Conservation (phyloP, 495 filamentous ascomycete species). For the Ramalina peruviana region DNA sequence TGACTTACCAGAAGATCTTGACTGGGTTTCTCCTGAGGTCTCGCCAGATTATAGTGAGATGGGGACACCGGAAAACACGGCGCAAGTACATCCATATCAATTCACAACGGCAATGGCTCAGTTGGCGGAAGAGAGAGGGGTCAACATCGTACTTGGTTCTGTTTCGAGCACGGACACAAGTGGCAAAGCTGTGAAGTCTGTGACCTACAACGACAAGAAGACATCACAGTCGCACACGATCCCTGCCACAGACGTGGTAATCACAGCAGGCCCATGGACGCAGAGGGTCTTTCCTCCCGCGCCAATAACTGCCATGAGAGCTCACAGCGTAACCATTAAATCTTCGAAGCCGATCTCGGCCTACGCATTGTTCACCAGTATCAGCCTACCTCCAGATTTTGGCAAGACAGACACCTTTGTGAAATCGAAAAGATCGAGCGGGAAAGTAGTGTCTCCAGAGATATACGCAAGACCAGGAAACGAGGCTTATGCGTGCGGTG, state of each 20-base stretch:
- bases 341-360: constrained; percentile 61
- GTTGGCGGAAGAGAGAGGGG: constrained; percentile 63
- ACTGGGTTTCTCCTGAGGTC: constrained; percentile 66
- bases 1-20: constrained; percentile 61
- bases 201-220: constrained; percentile 62
- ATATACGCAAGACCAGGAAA: constrained; percentile 83
- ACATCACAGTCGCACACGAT: constrained; percentile 43
- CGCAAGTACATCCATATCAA: constrained; percentile 86
- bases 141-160: constrained; percentile 52
- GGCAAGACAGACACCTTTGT: constrained; percentile 24
- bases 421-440: constrained; percentile 38
- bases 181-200: constrained; percentile 40
- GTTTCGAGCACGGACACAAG: constrained; percentile 48
- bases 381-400: constrained; percentile 53
- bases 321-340: constrained; percentile 80
- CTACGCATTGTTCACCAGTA: constrained; percentile 84
- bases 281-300: constrained; percentile 54
- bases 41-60: constrained; percentile 66
- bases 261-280: constrained; percentile 90
- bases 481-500: constrained; percentile 88
- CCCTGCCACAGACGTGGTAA: constrained; percentile 64
- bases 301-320: constrained; percentile 68
- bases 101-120: constrained; percentile 82
- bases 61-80: constrained; percentile 65
- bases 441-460: constrained; percentile 63